Evolutionary conservation across 371 early-diverging fungal species (phyloP).

Genomic region (Actinomortierella ambigua): DNA sequence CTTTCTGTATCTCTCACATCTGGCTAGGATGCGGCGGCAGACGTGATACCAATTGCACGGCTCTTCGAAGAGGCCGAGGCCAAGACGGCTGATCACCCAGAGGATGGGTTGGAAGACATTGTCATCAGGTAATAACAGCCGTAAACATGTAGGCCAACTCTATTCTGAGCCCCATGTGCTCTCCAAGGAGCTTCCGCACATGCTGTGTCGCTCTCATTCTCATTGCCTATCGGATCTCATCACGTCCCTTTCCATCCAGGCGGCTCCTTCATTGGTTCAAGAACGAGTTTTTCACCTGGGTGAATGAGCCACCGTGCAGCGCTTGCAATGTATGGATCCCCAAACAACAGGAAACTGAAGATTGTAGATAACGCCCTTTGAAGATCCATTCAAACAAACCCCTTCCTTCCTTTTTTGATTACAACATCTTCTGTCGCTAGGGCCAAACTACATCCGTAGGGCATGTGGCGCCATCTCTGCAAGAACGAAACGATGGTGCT

Average conservation of each 20-base stretch:
- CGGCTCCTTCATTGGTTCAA: constrained; percentile 65
- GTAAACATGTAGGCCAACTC: too few relatives aligned
- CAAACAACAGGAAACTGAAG: too few relatives aligned
- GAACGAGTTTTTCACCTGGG: constrained; percentile 71
- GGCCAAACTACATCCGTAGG: constrained; percentile 42
- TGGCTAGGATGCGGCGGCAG: constrained; percentile 51
- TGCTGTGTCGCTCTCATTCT: too few relatives aligned
- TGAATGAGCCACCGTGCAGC: constrained; percentile 62
- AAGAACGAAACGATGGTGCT: constrained; percentile 62
- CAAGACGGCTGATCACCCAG: constrained; percentile 22
- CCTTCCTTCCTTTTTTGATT: not conserved
- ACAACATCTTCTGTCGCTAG: constrained; percentile 20
- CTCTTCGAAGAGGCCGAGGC: constrained; percentile 51
- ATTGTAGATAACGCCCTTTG: too few relatives aligned
- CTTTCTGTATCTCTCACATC: not conserved
- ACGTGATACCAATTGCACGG: constrained; percentile 53
- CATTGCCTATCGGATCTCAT: not conserved
- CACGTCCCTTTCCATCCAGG: constrained; percentile 3
- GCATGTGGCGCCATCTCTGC: constrained; percentile 46
- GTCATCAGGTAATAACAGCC: constrained; percentile 27
- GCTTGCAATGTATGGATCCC: constrained; percentile 60
- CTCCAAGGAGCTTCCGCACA: not conserved
- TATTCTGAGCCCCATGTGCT: too few relatives aligned
- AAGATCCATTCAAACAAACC: too few relatives aligned
- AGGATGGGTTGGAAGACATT: constrained; percentile 31